These are phyloP conservation scores for Xylaria arbuscula DNA, from an alignment of 2,329 filamentous ascomycete genomes.

Conservation along the genomic window DNA sequence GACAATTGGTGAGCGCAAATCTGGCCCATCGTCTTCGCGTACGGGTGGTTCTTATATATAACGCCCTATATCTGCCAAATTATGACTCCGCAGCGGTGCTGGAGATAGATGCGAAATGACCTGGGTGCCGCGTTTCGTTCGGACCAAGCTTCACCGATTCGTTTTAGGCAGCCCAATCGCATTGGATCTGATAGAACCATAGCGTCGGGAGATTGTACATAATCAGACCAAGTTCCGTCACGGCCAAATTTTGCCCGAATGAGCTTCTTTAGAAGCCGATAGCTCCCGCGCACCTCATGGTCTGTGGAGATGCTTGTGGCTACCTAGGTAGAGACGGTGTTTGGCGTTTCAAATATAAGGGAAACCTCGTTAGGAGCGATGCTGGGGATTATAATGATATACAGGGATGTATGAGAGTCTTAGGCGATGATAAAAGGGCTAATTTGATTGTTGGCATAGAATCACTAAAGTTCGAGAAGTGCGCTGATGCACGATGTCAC, in stretches of 20 bases:
- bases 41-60: conserved; percentile 17
- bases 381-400: background rate
- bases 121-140: background rate
- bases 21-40: conserved; percentile 5
- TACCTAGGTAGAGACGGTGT: background rate
- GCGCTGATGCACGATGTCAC: too few relatives aligned
- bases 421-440: background rate
- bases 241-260: conserved; percentile 39
- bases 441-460: too few relatives aligned
- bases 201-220: background rate
- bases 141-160: conserved; percentile 29
- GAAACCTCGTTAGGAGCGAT: background rate
- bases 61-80: background rate
- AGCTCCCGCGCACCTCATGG: background rate
- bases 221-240: background rate
- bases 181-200: background rate
- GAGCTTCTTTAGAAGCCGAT: conserved; percentile 11
- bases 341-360: background rate
- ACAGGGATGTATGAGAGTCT: background rate
- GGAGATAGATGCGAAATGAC: background rate
- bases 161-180: conserved; percentile 31
- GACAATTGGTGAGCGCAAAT: background rate
- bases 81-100: background rate
- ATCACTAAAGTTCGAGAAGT: background rate
- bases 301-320: background rate